Evolutionary conservation across 2,329 filamentous ascomycete genomes (phyloP), one percentile per base, ranked within the genome.

Genomic region (Microdochium nivale): DNA sequence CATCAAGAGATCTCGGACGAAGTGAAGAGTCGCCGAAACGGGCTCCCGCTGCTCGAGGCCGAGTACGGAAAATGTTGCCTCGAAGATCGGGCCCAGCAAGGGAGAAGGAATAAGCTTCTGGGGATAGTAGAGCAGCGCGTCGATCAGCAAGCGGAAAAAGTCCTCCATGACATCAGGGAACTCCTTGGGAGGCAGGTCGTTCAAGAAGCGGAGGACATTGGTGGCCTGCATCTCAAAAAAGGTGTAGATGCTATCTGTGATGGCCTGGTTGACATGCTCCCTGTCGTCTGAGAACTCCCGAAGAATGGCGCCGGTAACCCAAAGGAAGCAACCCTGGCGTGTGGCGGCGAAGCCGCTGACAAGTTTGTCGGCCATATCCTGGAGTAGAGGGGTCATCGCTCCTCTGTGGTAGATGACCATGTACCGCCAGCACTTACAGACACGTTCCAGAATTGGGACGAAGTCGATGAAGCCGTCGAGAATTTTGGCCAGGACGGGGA

Each of bases 361-460:
- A 52, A 99, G 80, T 68, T 92, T 95, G 60, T 92, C 88, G 19
- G 94, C 95, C 70, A 99, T 83, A 21, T 83, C 80, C 1, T 88
- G 87, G 46, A 99, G 78, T 47, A 99, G 73, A 24, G 92, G 90
- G 14, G 87, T 82, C 76, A 95, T 95, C 49, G 87, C 87, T 2
- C 87, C 94, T 58, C 94, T 83, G 69, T 97, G 97, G 0, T 91
- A 96, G 53, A 97, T 90, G 37, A 99, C 83, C 88, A 97, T 96
- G 66, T 92, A 88, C 56, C 95, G 83, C 90, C 92, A 99, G 75
- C 89, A 96, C 56, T 92, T 83, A 69, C 92, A 97, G 25, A 99
- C 83, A 43, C 92, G 81, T 73, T 99, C 94, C 58, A 95, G 87
- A 53, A 99, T 95, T 3, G 94, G 92, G 14, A 85, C 79, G 59